Percentiles rank a stretch among this genome's conserved stretches.
These are phyloP conservation scores for Candida sp. DNA, from an alignment of 1,139 yeast species.

Conservation along the genomic window DNA sequence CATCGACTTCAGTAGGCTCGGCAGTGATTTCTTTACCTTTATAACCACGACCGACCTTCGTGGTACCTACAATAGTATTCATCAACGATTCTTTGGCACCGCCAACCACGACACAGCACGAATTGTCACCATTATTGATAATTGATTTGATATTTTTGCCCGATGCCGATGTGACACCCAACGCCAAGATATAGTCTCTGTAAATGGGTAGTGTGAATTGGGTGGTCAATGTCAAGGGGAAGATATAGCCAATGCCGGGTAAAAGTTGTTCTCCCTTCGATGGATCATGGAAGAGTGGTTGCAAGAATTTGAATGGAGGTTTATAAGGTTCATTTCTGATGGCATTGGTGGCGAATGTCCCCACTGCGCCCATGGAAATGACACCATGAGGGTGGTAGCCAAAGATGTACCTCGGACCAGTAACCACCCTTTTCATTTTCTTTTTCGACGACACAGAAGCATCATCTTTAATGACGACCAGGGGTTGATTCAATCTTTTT, in stretches of 20 bases:
- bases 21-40: slow-evolving; percentile 37
- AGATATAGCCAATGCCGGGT: slow-evolving; percentile 76
- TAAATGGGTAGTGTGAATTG: slow-evolving; percentile 86
- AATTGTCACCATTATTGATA: slow-evolving; percentile 60
- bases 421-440: slow-evolving; percentile 28
- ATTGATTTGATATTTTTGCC: slow-evolving; percentile 67
- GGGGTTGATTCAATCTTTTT: slow-evolving; percentile 32
- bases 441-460: slow-evolving; percentile 6
- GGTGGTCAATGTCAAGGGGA: slow-evolving; percentile 76
- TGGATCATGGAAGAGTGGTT: slow-evolving; percentile 42
- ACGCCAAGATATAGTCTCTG: slow-evolving; percentile 76
- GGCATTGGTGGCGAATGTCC: slow-evolving; percentile 82
- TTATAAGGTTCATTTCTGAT: slow-evolving; percentile 42
- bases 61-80: slow-evolving; percentile 35
- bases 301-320: slow-evolving; percentile 52
- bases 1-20: background rate
- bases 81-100: slow-evolving; percentile 91
- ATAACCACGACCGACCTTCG: slow-evolving; percentile 46
- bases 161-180: slow-evolving; percentile 87
- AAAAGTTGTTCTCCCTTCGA: slow-evolving; percentile 48
- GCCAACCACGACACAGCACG: slow-evolving; percentile 89
- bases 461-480: background rate
- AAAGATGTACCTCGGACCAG: slow-evolving; percentile 81
- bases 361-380: slow-evolving; percentile 89
- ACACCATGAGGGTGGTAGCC: slow-evolving; percentile 98